Evolutionary conservation across 129 eudicot genomes (phyloP), one percentile per base, ranked within the genome.

Genomic region (Pulicaria dysenterica): DNA sequence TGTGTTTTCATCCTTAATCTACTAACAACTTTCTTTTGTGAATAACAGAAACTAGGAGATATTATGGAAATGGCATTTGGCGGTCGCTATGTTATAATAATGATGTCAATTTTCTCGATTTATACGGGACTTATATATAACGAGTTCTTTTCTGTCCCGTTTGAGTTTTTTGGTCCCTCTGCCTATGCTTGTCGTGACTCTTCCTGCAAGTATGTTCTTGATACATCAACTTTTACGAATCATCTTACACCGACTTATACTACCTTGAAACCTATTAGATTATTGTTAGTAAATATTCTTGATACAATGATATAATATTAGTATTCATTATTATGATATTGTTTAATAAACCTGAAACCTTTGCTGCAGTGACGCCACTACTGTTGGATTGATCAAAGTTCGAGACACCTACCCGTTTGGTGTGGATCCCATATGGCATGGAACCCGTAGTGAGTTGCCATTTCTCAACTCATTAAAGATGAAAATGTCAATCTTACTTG

Each of bases 21-120:
- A 39, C n/a, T 65, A 58, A 75, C 40, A 54, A 55, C 4, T 53
- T 76, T 74, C 24, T 76, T 66, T 70, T 77, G 79, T 76, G 77
- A 31, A 46, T 36, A 63, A 60, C 86, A 92, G 97, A 92, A 92
- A 81, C 94, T 92, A 86, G 97, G 97, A 59, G 97, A 92, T 74
- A 92, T 92, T 70, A 83, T 92, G 97, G 97, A 86, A 85, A 89
- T 92, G 97, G 79, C 94, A 48, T 92, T 92, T 83, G 89, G 96
- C 49, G 97, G 96, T 70, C 97, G 97, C 63, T 92, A 92, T 73
- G 82, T 92, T 49, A 92, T 92, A 42, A 79, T 92, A 80, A 83
- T 92, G 97, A 92, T 92, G 97, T 82, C 97, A 7, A 77, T 92
- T 41, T 92, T 92, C 82, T 92, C 97, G 8, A 92, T 92, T 73